Percentiles rank a stretch among this genome's conserved stretches.
These are phyloP conservation scores for Oenanthe sinensis DNA, from an alignment of 129 eudicot species.

Conservation along the genomic window DNA sequence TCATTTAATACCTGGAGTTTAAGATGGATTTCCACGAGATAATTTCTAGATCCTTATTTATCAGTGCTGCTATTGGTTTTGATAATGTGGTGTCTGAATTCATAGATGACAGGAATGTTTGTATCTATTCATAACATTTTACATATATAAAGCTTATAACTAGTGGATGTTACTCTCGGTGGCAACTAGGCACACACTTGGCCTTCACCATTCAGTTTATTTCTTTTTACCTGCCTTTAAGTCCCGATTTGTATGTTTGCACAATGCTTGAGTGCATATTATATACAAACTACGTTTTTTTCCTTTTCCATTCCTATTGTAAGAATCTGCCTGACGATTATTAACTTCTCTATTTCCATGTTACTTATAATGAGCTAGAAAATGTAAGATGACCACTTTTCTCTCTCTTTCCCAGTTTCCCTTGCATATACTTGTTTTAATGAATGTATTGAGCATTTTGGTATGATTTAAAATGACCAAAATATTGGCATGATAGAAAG, in stretches of 20 bases:
- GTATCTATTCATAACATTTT: background rate
- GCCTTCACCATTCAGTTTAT: background rate
- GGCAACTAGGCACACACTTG: background rate
- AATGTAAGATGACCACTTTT: background rate
- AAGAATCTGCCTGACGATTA: background rate
- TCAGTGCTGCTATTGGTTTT: background rate
- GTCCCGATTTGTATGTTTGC: background rate
- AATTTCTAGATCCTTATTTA: background rate
- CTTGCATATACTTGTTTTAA: background rate
- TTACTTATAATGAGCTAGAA: background rate
- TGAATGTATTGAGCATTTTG: background rate
- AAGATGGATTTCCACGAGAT: background rate
- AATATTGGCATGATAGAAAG: background rate
- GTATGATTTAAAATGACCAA: background rate
- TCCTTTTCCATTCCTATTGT: background rate
- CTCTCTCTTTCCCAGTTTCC: background rate
- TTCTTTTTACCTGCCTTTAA: background rate
- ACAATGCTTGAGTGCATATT: background rate
- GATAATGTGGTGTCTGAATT: background rate
- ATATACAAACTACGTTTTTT: background rate
- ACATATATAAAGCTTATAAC: background rate
- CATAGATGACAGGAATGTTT: background rate
- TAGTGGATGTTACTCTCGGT: background rate
- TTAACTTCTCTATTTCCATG: no score
- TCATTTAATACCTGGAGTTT: background rate